Base-by-base conservation (phyloP, 2,329 filamentous ascomycete genomes). In the Aotearoamyces nothofagi region DNA sequence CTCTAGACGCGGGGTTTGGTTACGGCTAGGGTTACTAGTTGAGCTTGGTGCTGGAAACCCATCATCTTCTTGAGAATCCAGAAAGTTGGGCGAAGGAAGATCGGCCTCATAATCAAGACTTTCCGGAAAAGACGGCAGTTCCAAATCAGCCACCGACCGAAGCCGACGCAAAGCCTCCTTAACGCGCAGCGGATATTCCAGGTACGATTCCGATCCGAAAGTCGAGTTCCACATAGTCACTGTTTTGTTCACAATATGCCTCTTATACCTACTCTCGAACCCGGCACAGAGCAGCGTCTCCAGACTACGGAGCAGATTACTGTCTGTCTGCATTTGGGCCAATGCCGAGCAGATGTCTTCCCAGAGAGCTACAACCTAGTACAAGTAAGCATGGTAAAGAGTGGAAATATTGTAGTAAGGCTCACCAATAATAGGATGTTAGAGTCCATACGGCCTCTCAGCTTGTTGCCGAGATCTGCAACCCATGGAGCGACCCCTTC, bases 171-270 rank as follows among this genome's bases (percentile, higher is more conserved):
- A 56, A 2, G 73, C 65, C 3, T 59, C 51, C 40, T 72, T 70
- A 4, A 93, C 57, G 16, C 57, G 57, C 8, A 64, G 51, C 0
- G 83, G 78, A 49, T 81, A 87, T 14, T 67, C 54, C 2, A 83
- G 45, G 5, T 33, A 22, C 5, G 55, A 54, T 3, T 68, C 57
- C 22, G 67, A 61, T 12, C 72, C 72, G 43, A 82, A 83, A 0
- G 74, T 65, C 0, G 53, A 47, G 39, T 84, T 86, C 83, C 83
- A 94, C 36, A 66, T 60, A 10, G 52, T 45, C 15, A 74, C 58
- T 2, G 69, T 54, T 44, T 45, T 59, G 49, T 52, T 71, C 36
- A 56, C 79, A 41, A 57, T 65, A 34, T 49, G 55, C 42, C 63
- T 24, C 44, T 63, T 37, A 31, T 47, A 78, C 49, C 56, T 75